Conservation (phyloP, 2,329 filamentous ascomycete species). For the Tolypocladium sp. region DNA sequence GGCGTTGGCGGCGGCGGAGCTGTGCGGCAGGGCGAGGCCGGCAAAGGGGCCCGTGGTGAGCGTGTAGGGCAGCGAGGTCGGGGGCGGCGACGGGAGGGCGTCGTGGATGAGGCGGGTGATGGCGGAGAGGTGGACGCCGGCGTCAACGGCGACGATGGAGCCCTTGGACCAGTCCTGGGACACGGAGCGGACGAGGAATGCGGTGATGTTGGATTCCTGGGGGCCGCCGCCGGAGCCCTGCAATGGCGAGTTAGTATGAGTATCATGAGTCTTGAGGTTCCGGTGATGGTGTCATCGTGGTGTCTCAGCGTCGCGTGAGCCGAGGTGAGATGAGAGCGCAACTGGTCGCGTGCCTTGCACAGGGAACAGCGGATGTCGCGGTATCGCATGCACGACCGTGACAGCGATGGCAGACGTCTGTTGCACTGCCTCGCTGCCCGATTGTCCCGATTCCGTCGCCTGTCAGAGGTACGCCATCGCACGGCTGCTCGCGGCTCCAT, state of each 20-base stretch:
- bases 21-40: conserved; percentile 61
- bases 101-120: conserved; percentile 71
- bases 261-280: not conserved
- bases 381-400: not conserved
- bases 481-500: not conserved
- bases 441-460: not conserved
- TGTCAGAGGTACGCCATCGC: not conserved
- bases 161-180: conserved; percentile 71
- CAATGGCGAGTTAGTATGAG: conserved; percentile 15
- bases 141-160: conserved; percentile 86
- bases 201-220: conserved; percentile 80
- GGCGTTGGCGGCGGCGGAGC: conserved; percentile 66
- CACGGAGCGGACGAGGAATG: conserved; percentile 77
- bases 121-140: conserved; percentile 77
- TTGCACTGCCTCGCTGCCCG: not conserved
- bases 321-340: not conserved
- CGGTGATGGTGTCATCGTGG: not conserved
- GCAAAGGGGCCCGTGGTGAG: conserved; percentile 67
- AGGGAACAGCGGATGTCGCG: not conserved
- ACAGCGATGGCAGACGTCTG: not conserved
- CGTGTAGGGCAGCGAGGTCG: conserved; percentile 33
- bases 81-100: conserved; percentile 28
- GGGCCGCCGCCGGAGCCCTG: conserved; percentile 88
- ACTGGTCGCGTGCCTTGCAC: not conserved
- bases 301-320: not conserved